Conservation (phyloP, 2,329 filamentous ascomycete genomes). For the Trichoderma asperellum region DNA sequence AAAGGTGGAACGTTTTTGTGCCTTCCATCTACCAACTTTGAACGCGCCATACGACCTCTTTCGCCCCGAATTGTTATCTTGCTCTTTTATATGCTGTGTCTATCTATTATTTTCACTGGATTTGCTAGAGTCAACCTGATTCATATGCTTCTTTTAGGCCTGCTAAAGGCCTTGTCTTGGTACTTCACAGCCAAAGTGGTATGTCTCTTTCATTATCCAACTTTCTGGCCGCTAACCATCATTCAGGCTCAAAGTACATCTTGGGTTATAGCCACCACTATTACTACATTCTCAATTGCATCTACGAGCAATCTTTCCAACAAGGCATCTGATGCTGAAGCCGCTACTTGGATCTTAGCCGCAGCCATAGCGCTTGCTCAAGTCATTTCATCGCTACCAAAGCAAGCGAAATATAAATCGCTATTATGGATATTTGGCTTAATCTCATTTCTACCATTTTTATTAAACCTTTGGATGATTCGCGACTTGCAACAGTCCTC, state of each 20-base stretch:
- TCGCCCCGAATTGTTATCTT: conserved; percentile 33
- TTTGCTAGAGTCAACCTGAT: conserved; percentile 31
- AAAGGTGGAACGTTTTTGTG: not conserved
- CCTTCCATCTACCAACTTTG: conserved; percentile 35
- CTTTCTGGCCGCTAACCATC: rapidly evolving
- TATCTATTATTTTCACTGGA: conserved; percentile 36
- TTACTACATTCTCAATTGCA: conserved; percentile 42
- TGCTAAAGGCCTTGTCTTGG: conserved; percentile 43
- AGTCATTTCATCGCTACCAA: conserved; percentile 39
- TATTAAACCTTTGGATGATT: conserved; percentile 38
- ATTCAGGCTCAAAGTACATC: conserved; percentile 39
- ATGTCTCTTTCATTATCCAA: conserved; percentile 1
- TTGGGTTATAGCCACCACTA: conserved; percentile 39
- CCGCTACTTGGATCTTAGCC: conserved; percentile 35
- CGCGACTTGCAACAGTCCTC: conserved; percentile 26
- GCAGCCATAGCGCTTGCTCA: conserved; percentile 43
- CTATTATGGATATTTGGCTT: conserved; percentile 41
- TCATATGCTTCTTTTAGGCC: conserved; percentile 34
- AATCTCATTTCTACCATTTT: conserved; percentile 39
- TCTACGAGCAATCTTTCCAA: conserved; percentile 38
- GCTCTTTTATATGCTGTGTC: conserved; percentile 28
- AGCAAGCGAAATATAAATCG: conserved; percentile 35
- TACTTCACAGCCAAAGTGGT: conserved; percentile 42
- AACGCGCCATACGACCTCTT: conserved; percentile 34
- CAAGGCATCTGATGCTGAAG: conserved; percentile 36